A percentile compares a stretch with the other conserved stretches of the same genome.
Evolutionary conservation across 352 stramenopile species (phyloP).

Genomic region (Peronospora destructor): DNA sequence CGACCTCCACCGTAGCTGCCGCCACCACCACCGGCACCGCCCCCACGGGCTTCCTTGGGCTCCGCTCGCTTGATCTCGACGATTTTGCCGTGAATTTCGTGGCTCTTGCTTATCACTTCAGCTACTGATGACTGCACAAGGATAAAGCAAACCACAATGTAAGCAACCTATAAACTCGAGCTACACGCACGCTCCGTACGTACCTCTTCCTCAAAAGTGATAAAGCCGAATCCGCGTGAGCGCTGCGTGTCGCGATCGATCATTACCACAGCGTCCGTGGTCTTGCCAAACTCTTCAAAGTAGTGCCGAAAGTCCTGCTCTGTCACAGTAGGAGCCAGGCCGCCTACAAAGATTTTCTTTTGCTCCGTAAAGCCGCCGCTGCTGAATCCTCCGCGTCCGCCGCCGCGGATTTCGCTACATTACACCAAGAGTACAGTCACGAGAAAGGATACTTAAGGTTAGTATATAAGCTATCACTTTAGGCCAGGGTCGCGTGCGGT

Average conservation of each 20-base stretch:
- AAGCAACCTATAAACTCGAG: background rate
- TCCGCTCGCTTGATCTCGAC: constrained; percentile 87
- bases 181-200: constrained; percentile 3
- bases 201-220: constrained; percentile 89
- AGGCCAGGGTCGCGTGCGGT: constrained; percentile 4
- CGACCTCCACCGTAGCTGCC: constrained; percentile 25
- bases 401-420: constrained; percentile 38
- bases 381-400: constrained; percentile 25
- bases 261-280: constrained; percentile 90
- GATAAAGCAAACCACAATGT: constrained; percentile 1
- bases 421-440: constrained; percentile 13
- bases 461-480: constrained; percentile 11
- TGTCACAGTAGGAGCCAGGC: constrained; percentile 73
- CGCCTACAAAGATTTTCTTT: constrained; percentile 92
- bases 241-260: constrained; percentile 88
- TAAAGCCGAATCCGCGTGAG: constrained; percentile 89
- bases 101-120: constrained; percentile 82
- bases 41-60: constrained; percentile 59
- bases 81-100: constrained; percentile 88
- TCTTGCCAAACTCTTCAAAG: constrained; percentile 88
- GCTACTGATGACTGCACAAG: constrained; percentile 60
- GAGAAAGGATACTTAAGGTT: constrained; percentile 21
- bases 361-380: constrained; percentile 46
- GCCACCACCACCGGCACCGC: constrained; percentile 25
- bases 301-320: constrained; percentile 89